Conservation (phyloP, 345 rosid genomes). For the Dovyalis caffra region DNA sequence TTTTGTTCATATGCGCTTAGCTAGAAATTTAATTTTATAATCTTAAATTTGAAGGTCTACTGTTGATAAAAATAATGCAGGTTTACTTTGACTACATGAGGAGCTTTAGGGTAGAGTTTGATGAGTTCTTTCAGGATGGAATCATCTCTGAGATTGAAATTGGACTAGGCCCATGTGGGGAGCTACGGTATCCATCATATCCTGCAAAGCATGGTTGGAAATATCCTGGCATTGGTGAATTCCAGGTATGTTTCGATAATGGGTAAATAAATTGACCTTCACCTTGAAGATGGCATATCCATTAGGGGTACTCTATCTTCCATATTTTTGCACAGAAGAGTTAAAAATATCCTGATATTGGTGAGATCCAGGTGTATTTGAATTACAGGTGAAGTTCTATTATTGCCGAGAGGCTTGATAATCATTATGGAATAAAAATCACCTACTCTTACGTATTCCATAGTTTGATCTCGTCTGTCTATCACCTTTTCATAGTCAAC, state of each 20-base stretch:
- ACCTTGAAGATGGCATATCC: background rate
- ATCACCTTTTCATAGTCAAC: background rate
- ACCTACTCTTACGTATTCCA: background rate
- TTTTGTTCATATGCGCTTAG: background rate
- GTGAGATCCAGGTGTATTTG: no score
- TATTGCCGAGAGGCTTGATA: background rate
- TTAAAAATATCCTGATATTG: background rate
- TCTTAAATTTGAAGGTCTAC: background rate
- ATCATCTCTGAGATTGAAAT: slow-evolving; percentile 73
- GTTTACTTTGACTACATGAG: slow-evolving; percentile 98
- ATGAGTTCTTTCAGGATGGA: slow-evolving; percentile 64
- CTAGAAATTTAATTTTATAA: background rate
- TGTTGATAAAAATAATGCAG: slow-evolving; percentile 37
- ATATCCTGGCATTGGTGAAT: slow-evolving; percentile 97
- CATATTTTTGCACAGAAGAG: no score
- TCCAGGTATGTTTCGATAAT: slow-evolving; percentile 57
- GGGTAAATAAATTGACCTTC: background rate
- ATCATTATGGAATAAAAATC: background rate
- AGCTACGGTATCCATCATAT: slow-evolving; percentile 86
- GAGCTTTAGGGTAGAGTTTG: slow-evolving; percentile 88
- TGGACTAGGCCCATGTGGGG: slow-evolving; percentile 98
- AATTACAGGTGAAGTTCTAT: no score
- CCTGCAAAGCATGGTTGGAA: slow-evolving; percentile 98
- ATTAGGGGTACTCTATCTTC: background rate
- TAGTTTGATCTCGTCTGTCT: background rate